A percentile compares a stretch with the other conserved stretches of the same genome.
These are phyloP conservation scores for Pseudofabraea citricarpa DNA, from an alignment of 2,329 filamentous ascomycete genomes.

Conservation along the genomic window DNA sequence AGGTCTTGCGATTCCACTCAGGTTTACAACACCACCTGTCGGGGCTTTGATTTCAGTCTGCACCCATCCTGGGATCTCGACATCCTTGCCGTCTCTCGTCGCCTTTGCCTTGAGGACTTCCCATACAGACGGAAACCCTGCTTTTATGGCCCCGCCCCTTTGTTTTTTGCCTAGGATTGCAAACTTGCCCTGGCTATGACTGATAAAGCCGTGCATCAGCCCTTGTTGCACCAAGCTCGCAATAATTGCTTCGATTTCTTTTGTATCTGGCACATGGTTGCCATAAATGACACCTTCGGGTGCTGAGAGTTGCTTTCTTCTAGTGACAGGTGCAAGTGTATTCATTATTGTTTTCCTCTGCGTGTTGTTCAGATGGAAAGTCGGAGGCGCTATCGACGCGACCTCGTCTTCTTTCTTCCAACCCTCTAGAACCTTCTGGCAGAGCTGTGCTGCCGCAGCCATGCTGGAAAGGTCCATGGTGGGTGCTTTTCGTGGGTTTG, in stretches of 20 bases:
- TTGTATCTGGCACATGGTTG: constrained; percentile 51
- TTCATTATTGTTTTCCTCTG: constrained; percentile 30
- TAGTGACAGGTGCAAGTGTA: constrained; percentile 34
- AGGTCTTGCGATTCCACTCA: constrained; percentile 47
- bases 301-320: constrained; percentile 44
- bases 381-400: too few relatives aligned
- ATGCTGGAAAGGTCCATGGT: constrained; percentile 71
- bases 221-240: constrained; percentile 75
- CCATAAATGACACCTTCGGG: constrained; percentile 60
- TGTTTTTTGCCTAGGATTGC: constrained; percentile 75
- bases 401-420: too few relatives aligned
- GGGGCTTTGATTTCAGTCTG: constrained; percentile 32
- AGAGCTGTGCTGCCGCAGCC: constrained; percentile 55
- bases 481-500: constrained; percentile 57
- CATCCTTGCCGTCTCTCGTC: constrained; percentile 45
- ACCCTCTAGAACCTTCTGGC: constrained; percentile 60
- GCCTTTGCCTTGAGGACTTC: constrained; percentile 59
- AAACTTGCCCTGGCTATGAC: constrained; percentile 70
- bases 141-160: constrained; percentile 56
- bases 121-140: constrained; percentile 74
- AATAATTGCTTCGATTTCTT: constrained; percentile 73
- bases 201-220: constrained; percentile 78
- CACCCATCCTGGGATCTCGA: constrained; percentile 72
- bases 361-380: neutral
- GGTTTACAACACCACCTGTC: constrained; percentile 51